Percentiles rank a stretch among this genome's conserved stretches.
Conservation (phyloP, 1,284 basidiomycete genomes). For the Moesziomyces sp. region DNA sequence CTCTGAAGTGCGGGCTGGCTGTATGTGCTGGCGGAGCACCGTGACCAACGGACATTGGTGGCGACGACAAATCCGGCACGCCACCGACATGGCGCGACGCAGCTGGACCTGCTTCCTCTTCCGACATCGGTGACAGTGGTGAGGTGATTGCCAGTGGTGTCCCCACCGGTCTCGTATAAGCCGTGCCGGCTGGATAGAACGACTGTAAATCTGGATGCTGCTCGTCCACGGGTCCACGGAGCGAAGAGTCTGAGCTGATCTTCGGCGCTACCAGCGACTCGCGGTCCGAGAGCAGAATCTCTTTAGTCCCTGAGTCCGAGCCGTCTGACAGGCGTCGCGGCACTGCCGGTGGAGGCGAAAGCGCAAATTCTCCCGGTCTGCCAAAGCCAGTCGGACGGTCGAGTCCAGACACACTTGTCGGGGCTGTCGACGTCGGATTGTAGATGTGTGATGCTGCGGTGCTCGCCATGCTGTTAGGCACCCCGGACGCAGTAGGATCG, state of each 20-base stretch:
- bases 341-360: slow-evolving; percentile 6
- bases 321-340: slow-evolving; percentile 12
- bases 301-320: slow-evolving; percentile 28
- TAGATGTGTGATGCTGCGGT: neutral
- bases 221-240: slow-evolving; percentile 12
- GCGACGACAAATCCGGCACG: slow-evolving; percentile 8
- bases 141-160: neutral
- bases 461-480: slow-evolving; percentile 3
- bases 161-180: slow-evolving; percentile 1
- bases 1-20: neutral
- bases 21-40: neutral
- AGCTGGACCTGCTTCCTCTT: slow-evolving; percentile 4
- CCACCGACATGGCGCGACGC: slow-evolving; percentile 16
- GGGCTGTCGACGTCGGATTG: slow-evolving; percentile 1
- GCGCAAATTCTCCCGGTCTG: neutral
- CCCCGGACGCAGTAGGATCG: neutral
- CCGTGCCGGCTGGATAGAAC: slow-evolving; percentile 13
- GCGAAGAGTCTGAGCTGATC: slow-evolving; percentile 10
- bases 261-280: slow-evolving; percentile 14
- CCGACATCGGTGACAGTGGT: slow-evolving; percentile 12
- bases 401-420: slow-evolving; percentile 7
- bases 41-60: neutral
- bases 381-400: neutral
- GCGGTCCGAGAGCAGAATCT: slow-evolving; percentile 26
- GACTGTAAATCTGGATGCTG: slow-evolving; percentile 18